Evolutionary conservation across 116 monocot species (phyloP).

Genomic region (Posidonia oceanica): DNA sequence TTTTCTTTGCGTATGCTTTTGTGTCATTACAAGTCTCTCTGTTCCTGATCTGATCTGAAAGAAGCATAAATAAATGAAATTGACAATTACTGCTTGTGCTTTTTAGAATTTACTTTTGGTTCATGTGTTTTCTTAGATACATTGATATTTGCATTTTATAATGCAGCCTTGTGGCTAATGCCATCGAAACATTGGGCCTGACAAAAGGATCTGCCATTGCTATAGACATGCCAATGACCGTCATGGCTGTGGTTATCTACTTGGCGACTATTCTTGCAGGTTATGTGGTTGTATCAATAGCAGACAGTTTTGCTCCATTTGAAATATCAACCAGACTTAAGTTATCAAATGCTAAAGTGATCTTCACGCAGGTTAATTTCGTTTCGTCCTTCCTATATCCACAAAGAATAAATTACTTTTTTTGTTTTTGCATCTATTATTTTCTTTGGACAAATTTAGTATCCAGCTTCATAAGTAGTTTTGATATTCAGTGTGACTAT

Average conservation of each 20-base stretch:
- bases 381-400: background rate
- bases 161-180: slow-evolving; percentile 78
- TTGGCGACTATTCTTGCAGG: slow-evolving; percentile 89
- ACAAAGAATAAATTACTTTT: too few relatives aligned
- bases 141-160: slow-evolving; percentile 13
- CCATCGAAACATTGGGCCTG: slow-evolving; percentile 61
- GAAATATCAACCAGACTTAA: slow-evolving; percentile 85
- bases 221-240: slow-evolving; percentile 97
- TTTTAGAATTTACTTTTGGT: background rate
- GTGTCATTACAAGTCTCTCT: background rate
- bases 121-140: background rate
- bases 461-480: too few relatives aligned
- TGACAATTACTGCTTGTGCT: background rate
- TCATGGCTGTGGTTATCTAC: slow-evolving; percentile 70
- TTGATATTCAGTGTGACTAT: too few relatives aligned
- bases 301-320: slow-evolving; percentile 93
- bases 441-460: too few relatives aligned
- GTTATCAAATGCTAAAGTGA: slow-evolving; percentile 83
- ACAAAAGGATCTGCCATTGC: slow-evolving; percentile 86
- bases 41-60: background rate
- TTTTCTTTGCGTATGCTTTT: background rate
- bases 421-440: too few relatives aligned
- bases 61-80: too few relatives aligned
- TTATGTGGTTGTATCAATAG: slow-evolving; percentile 92
- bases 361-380: slow-evolving; percentile 82